Evolutionary conservation across 352 stramenopile species (phyloP), one percentile per base, ranked within the genome.

Genomic region (Aphanomyces astaci): DNA sequence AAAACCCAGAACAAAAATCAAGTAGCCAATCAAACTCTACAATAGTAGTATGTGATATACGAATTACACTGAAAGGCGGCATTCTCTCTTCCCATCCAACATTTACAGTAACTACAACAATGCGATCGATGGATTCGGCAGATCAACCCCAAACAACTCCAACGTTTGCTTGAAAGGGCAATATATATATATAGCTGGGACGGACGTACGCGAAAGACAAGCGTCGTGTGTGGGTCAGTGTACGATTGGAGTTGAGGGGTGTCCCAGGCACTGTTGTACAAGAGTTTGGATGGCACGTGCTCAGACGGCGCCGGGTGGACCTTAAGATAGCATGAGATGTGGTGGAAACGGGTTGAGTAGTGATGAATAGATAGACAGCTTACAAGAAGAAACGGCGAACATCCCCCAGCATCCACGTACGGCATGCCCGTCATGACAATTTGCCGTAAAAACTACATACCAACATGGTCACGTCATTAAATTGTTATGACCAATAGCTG

Each of bases 211-310:
- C 87, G 72, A 62, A 88, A 88, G 1, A 82, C 64, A 64, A 90
- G 84, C 13, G 66, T 79, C 28, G 78, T 77, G 19, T 78, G 67
- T 0, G 73, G 67, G 48, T 90, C 82, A 40, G 78, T 56, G 63
- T 90, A 87, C 17, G 78, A 84, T 66, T 87, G 76, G 63, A 90
- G 87, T 45, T 77, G 77, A 4, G 78, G 75, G 56, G 72, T 75
- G 66, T 90, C 77, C 82, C 82, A 90, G 27, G 82, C 84, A 51
- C 78, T 87, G 63, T 90, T 88, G 67, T 90, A 90, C 54, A 86
- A 54, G 63, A 87, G 70, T 45, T 84, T 63, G 11, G 77, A 68
- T 40, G 86, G 76, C 39, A 82, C 64, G 46, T 86, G 77, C 64
- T 90, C 80, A 49, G 79, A 87, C 0, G 82, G 82, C 2, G 82